Conservation (phyloP, 306 rosid genomes). For the Prunus mongolica region DNA sequence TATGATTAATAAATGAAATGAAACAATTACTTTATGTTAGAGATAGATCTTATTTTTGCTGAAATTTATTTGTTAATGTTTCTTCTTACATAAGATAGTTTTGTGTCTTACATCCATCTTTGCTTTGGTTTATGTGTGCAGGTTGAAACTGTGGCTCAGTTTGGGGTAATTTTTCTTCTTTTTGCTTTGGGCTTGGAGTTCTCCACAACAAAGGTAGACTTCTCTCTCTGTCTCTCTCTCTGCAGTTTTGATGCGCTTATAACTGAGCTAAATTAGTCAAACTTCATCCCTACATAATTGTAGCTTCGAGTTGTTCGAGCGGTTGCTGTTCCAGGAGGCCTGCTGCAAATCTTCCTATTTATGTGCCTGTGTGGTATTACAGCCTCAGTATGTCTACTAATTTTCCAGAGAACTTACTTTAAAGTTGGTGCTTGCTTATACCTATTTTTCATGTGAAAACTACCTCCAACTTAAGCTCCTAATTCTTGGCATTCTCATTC, state of each 20-base stretch:
- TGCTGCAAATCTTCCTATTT: slow-evolving; percentile 85
- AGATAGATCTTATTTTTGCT: background rate
- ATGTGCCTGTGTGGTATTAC: slow-evolving; percentile 95
- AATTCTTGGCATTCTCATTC: background rate
- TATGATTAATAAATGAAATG: background rate
- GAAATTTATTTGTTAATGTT: background rate
- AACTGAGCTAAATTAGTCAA: background rate
- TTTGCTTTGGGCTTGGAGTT: slow-evolving; percentile 96
- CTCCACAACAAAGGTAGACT: slow-evolving; percentile 75
- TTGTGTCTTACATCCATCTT: background rate
- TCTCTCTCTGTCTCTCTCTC: slow-evolving; percentile 5
- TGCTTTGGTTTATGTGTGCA: slow-evolving; percentile 27
- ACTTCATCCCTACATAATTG: slow-evolving; percentile 18
- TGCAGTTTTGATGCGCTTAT: slow-evolving; percentile 20
- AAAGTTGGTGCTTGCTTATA: background rate
- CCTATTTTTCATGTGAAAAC: background rate
- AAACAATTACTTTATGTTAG: background rate
- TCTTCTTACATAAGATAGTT: background rate
- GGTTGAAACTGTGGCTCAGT: slow-evolving; percentile 99
- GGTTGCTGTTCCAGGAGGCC: slow-evolving; percentile 96
- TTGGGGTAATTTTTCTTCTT: slow-evolving; percentile 97
- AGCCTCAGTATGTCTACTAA: slow-evolving; percentile 64
- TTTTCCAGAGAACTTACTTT: background rate
- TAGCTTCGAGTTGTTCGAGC: slow-evolving; percentile 99
- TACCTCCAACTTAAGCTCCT: background rate